A percentile compares a stretch with the other conserved stretches of the same genome.
Evolutionary conservation across 768 basidiomycete genomes (phyloP).

Genomic region (Pholiota molesta): DNA sequence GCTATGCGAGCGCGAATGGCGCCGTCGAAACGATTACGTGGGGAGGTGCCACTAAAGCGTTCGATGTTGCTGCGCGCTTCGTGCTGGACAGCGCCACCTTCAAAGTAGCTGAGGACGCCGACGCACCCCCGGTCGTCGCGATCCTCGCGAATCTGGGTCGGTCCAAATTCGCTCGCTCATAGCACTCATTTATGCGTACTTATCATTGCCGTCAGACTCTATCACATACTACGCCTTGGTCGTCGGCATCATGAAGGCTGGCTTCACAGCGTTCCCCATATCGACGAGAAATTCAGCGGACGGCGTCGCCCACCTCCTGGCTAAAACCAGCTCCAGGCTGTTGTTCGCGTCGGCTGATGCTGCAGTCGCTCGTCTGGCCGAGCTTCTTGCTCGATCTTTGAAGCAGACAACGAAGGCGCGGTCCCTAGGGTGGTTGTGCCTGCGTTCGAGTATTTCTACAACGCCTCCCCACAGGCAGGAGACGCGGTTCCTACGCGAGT

Average conservation of each 20-base stretch:
- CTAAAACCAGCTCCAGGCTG: neutral
- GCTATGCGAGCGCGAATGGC: neutral
- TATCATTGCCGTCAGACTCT: neutral
- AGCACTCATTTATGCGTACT: neutral
- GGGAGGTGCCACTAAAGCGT: neutral
- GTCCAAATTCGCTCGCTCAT: neutral
- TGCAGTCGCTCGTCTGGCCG: neutral
- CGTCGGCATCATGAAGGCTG: slow-evolving; percentile 8
- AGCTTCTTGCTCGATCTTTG: neutral
- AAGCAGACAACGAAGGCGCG: neutral
- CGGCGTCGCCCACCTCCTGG: slow-evolving; percentile 6
- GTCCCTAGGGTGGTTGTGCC: neutral
- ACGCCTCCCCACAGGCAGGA: no score
- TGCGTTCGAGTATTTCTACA: neutral
- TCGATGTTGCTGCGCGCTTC: slow-evolving; percentile 2
- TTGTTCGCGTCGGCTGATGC: slow-evolving; percentile 2
- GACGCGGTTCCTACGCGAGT: no score
- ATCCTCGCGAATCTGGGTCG: slow-evolving; percentile 9
- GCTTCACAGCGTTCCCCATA: slow-evolving; percentile 4
- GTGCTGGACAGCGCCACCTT: neutral
- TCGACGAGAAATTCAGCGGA: slow-evolving; percentile 7
- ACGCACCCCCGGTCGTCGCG: neutral
- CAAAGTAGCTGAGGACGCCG: no score
- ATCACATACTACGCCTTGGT: slow-evolving; percentile 6
- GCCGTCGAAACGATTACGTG: neutral